A percentile compares a stretch with the other conserved stretches of the same genome.
phyloP scores from a whole-genome alignment of 768 basidiomycete genomes.

The Leccinum subtestaceum region DNA sequence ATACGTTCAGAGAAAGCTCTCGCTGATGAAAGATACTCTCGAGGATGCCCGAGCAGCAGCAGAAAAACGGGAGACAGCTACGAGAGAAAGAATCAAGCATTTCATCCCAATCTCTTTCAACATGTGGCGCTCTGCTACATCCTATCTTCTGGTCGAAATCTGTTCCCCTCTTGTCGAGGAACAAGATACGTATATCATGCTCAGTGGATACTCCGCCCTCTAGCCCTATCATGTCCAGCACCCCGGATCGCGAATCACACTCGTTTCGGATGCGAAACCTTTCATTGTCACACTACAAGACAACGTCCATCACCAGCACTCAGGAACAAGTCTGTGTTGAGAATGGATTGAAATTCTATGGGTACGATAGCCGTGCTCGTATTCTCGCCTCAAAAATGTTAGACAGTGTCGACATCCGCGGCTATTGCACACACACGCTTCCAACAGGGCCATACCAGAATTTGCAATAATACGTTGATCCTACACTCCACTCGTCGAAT shows the following conservation, averaged over 20 bases:
- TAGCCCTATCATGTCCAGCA: conserved; percentile 14
- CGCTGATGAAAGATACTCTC: too few species aligned
- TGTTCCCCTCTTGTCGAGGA: not conserved
- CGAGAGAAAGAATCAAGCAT: too few species aligned
- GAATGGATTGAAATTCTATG: conserved; percentile 34
- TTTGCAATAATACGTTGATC: conserved; percentile 36
- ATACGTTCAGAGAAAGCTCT: too few species aligned
- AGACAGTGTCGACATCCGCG: conserved; percentile 10
- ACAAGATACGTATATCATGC: conserved; percentile 12
- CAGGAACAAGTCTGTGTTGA: conserved; percentile 27
- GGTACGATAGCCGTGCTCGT: conserved; percentile 28
- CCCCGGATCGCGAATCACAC: conserved; percentile 18
- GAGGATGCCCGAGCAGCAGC: too few species aligned
- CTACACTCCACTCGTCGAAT: conserved; percentile 42
- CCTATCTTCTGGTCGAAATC: conserved; percentile 35
- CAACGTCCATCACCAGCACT: conserved; percentile 11
- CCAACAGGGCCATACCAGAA: conserved; percentile 31
- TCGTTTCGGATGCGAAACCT: conserved; percentile 25
- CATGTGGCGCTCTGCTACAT: conserved; percentile 44
- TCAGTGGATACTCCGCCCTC: conserved; percentile 15
- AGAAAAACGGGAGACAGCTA: too few species aligned
- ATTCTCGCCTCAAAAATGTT: conserved; percentile 17
- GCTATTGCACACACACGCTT: conserved; percentile 35
- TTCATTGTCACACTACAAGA: conserved; percentile 20
- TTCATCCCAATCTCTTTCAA: conserved; percentile 35